Base-by-base conservation (phyloP, 495 filamentous ascomycete species). In the Collariella sp. region DNA sequence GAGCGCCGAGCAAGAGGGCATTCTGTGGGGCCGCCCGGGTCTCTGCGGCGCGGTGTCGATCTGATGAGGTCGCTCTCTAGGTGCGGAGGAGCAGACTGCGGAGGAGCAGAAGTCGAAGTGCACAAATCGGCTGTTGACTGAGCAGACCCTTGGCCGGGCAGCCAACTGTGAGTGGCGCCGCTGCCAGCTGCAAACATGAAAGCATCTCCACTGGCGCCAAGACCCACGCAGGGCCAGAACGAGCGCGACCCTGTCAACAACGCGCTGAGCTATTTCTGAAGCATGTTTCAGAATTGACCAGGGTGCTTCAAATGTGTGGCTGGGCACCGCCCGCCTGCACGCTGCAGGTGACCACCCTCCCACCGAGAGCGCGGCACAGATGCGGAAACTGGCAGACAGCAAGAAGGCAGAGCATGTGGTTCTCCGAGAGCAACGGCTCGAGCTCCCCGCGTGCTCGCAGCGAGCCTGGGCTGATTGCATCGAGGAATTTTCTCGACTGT, bases 211-310 rank as follows among this genome's bases (percentile, higher is more conserved):
- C 5, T 31, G 26, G 13, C n/a, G 36, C 33, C n/a, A 18, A 26
- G 33, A 19, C 34, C n/a, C n/a, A n/a, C n/a, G n/a, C n/a, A n/a
- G n/a, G n/a, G n/a, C n/a, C n/a, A n/a, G n/a, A n/a, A n/a, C n/a
- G n/a, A n/a, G n/a, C n/a, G n/a, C 38, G 41, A 38, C 24, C 38
- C 49, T 34, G 39, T 39, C 49, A 42, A 43, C 45, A 22, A 40
- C 24, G 39, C 34, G 15, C 18, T 59, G 61, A 58, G 63, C 55
- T 65, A 63, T 63, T 65, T 63, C 60, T 65, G 63, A 65, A 61
- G 63, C 63, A 63, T 55, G 63, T 65, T 65, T 65, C 63, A 65
- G 63, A 61, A 42, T 47, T 56, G 60, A 61, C 60, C 34, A 46
- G 63, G 63, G 56, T 56, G 51, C 19, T 29, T 45, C 38, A 48